Evolutionary conservation across 495 filamentous ascomycete species (phyloP), one percentile per base, ranked within the genome.

Genomic region (Xylaria cubensis): DNA sequence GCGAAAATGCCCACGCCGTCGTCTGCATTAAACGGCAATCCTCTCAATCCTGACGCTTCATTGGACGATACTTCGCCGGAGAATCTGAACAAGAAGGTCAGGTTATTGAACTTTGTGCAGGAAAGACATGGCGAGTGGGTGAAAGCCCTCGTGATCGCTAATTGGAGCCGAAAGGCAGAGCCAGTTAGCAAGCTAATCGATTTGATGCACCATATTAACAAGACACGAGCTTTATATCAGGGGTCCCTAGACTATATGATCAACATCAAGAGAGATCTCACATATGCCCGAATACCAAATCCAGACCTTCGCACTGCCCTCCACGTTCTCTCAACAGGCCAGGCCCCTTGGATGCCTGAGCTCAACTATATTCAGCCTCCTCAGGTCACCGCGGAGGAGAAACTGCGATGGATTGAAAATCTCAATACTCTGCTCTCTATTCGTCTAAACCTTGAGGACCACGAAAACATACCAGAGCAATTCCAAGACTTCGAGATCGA

Each of bases 241-340:
- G 75, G 82, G 9, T 86, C 89, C 24, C 82, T 90, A 19, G 83
- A 87, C 65, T 85, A 86, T 70, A 82, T 97, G 69, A 88, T 89
- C 56, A 85, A 92, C 42, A 83, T 93, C 73, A 95, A 96, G 80
- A 80, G 87, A 71, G 86, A 89, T 65, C 85, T 96, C 64, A 84
- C 85, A 29, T 83, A 80, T 69, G 88, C 89, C 68, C 85, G 93
- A 78, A 84, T 97, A 59, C 92, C 92, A 13, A 95, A 93, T 77
- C 96, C 96, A 2, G 96, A 99, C 81, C 83, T 98, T 32, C 91
- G 89, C 79, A 98, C 97, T 3, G 97, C 97, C 8, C 81, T 97
- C 39, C 90, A 97, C 74, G 86, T 97, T 21, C 84, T 99, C 64
- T 90, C 91, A 10, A 92, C 88, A 32, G 94, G 93, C 15, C 88